phyloP scores from a whole-genome alignment of 148 eudicot genomes.

The Nepenthes gracilis region DNA sequence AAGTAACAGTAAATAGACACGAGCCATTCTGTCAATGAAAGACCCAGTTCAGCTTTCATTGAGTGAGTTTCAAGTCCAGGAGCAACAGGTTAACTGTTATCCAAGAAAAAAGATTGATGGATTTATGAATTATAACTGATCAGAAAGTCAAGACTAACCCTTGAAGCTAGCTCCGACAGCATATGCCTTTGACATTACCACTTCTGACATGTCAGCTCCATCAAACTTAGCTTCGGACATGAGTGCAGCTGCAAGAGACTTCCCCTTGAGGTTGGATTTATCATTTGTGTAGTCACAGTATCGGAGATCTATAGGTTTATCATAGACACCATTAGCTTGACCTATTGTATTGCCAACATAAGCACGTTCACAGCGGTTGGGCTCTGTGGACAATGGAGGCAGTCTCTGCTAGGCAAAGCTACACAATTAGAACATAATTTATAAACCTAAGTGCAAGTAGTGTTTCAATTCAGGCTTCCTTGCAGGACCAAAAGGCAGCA shows the following conservation, averaged over 20 bases:
- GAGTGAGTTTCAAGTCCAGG: background rate
- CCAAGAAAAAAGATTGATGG: background rate
- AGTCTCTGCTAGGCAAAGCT: conserved; percentile 49
- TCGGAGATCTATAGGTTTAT: conserved; percentile 88
- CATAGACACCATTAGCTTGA: conserved; percentile 98
- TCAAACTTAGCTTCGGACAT: conserved; percentile 96
- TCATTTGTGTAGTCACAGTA: conserved; percentile 84
- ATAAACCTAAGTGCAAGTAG: too few relatives aligned
- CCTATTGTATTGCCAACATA: conserved; percentile 97
- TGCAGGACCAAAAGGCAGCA: background rate
- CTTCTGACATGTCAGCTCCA: conserved; percentile 98
- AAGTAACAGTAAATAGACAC: background rate
- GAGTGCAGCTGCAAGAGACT: conserved; percentile 90
- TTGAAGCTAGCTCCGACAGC: conserved; percentile 98
- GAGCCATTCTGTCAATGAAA: background rate
- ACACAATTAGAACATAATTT: background rate
- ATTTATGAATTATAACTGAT: too few relatives aligned
- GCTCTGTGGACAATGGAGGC: conserved; percentile 90
- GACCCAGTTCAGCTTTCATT: background rate
- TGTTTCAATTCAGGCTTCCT: background rate
- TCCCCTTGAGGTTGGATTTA: conserved; percentile 84
- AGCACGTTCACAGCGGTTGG: conserved; percentile 85
- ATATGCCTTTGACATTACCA: conserved; percentile 97
- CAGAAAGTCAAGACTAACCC: conserved; percentile 26
- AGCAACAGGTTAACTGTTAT: background rate